Evolutionary conservation across 192 early-diverging fungal species (phyloP), one percentile per base, ranked within the genome.

Genomic region (Backusella tarrabulga): DNA sequence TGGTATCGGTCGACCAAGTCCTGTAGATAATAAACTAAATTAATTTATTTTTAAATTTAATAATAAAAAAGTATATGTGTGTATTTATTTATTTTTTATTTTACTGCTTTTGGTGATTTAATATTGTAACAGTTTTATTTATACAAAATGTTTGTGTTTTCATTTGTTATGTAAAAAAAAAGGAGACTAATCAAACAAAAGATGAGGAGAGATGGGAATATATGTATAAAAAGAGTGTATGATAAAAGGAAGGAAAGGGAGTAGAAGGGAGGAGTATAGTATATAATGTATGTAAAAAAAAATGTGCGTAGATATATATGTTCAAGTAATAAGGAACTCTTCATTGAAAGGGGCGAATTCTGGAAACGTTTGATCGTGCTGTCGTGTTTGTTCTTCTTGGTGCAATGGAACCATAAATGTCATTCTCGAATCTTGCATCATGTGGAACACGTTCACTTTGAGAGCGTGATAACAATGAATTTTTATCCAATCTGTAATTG

Each of bases 361-460:
- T 63, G 12, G 56, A 63, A 63, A 63, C 56, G 12, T 63, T 63
- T 29, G 56, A 29, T 29, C 56, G 23, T 29, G 19, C 15, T n/a
- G 56, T 63, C 29, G 56, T 63, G 29, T 63, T 63, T 63, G 56
- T 63, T 63, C 56, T 63, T 63, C 56, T 63, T 63, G 56, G 56
- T 12, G 56, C 56, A 63, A 63, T 63, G 3, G 56, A 63, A 2
- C 56, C 56, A 63, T 63, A 63, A 63, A 63, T 63, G 1, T 63
- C 56, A 12, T 63, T 63, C 26, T 63, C 56, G 9, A 63, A 29
- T 14, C 9, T 63, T 23, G 26, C 12, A 11, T 29, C 26, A 29
- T 63, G 4, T 12, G 8, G 9, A 26, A 9, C 56, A 63, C 56
- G 56, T 63, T 63, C 56, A 63, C 56, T 63, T 8, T 26, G 56